Base-by-base conservation (phyloP, 305 asterid genomes). In the Fraxinus angustifolia region DNA sequence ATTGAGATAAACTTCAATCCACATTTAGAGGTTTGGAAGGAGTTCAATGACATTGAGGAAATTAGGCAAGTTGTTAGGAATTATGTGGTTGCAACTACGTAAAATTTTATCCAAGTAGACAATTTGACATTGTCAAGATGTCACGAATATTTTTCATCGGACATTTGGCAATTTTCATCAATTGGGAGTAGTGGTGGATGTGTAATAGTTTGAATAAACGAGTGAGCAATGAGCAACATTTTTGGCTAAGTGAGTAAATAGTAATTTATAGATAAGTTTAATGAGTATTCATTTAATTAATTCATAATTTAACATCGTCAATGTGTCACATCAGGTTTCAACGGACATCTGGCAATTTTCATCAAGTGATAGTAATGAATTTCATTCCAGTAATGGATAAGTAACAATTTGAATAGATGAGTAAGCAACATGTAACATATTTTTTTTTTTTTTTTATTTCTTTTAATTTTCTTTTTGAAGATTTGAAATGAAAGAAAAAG, bases 401-500 rank as follows among this genome's bases (percentile, higher is more conserved):
- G 42, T 7, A 36, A 36, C 1, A 7, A 36, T 36, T 36, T 36
- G n/a, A n/a, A n/a, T n/a, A n/a, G n/a, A n/a, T n/a, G n/a, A n/a
- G n/a, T n/a, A n/a, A n/a, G n/a, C n/a, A n/a, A n/a, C n/a, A n/a
- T n/a, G n/a, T n/a, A n/a, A n/a, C n/a, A n/a, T n/a, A n/a, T n/a
- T n/a, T n/a, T n/a, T n/a, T 76, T 82, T 67, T 67, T 48, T 8
- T 58, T 60, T 26, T 65, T 28, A 28, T 28, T 28, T 62, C 35
- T 67, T 26, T 70, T 70, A 70, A 70, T 67, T 67, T 31, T 30
- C 67, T 38, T 85, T 80, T 70, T 34, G 53, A 85, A 35, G 73
- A 75, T 90, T 89, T 88, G 89, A 90, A 90, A 35, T 81, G 62
- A 21, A 74, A 80, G 77, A 74, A 75, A 0, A 56, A 79, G 56